Evolutionary conservation across 2,329 filamentous ascomycete species (phyloP).

Genomic region (Magnaporthiopsis rhizophila): DNA sequence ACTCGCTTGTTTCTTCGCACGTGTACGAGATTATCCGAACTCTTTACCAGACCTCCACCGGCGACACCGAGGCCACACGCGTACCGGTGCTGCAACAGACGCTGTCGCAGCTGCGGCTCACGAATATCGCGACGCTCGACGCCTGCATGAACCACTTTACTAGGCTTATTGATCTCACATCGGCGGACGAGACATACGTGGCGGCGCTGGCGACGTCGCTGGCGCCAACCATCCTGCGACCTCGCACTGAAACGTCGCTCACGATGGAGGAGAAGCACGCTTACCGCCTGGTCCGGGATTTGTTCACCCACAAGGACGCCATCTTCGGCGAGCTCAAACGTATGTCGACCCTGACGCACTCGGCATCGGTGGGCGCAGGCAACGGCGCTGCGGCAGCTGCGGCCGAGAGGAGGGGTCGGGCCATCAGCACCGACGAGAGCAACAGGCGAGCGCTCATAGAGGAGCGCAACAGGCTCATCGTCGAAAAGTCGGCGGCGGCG

Average conservation of each 20-base stretch:
- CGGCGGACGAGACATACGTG: constrained; percentile 83
- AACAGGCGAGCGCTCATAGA: constrained; percentile 92
- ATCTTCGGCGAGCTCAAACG: constrained; percentile 97
- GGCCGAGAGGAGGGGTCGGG: constrained; percentile 60
- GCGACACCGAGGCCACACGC: constrained; percentile 68
- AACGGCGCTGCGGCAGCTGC: constrained; percentile 24
- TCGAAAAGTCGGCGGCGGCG: constrained; percentile 52
- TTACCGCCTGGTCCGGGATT: constrained; percentile 81
- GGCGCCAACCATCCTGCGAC: constrained; percentile 80
- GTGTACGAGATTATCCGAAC: constrained; percentile 99
- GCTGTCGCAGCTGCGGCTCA: constrained; percentile 84
- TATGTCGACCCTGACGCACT: constrained; percentile 61
- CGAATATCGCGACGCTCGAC: constrained; percentile 98
- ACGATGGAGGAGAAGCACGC: constrained; percentile 94
- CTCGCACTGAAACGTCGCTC: constrained; percentile 77
- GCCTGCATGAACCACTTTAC: constrained; percentile 98
- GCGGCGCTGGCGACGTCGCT: constrained; percentile 64
- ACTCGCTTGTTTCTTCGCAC: constrained; percentile 96
- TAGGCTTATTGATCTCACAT: constrained; percentile 90
- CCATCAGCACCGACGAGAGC: constrained; percentile 91
- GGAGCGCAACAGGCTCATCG: constrained; percentile 76
- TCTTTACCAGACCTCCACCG: constrained; percentile 78
- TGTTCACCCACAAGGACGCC: constrained; percentile 87
- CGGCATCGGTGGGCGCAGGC: constrained; percentile 27
- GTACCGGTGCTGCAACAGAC: constrained; percentile 92